Conservation (phyloP, 106 monocot genomes). For the Chionographis japonica region DNA sequence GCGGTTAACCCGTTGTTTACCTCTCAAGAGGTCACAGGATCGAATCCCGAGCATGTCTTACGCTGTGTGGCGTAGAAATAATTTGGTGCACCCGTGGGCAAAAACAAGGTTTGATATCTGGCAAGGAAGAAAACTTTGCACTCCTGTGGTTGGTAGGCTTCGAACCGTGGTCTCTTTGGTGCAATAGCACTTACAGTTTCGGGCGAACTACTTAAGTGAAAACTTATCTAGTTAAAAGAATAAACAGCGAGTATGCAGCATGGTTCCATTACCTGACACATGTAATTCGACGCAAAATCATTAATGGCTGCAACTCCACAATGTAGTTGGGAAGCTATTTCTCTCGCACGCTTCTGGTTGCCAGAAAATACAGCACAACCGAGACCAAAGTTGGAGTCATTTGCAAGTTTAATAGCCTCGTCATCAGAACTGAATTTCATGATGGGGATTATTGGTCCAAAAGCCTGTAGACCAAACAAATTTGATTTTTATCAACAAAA, state of each 20-base stretch:
- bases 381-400: conserved; percentile 95
- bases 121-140: too few species aligned
- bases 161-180: too few species aligned
- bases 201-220: too few species aligned
- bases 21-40: too few species aligned
- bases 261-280: conserved; percentile 84
- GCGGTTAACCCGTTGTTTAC: too few species aligned
- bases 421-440: conserved; percentile 97
- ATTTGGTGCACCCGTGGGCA: too few species aligned
- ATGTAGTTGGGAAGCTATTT: conserved; percentile 86
- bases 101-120: too few species aligned
- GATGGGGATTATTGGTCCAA: conserved; percentile 96
- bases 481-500: neutral
- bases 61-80: too few species aligned
- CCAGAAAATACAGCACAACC: conserved; percentile 99
- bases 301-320: conserved; percentile 94
- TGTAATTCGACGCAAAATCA: conserved; percentile 97
- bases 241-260: neutral
- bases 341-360: conserved; percentile 69
- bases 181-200: too few species aligned
- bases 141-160: too few species aligned
- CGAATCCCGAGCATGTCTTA: too few species aligned
- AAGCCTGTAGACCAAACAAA: conserved; percentile 53
- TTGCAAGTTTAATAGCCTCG: conserved; percentile 84
- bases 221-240: too few species aligned